phyloP scores from a whole-genome alignment of 306 rosid genomes.

The Sicyos edulis region DNA sequence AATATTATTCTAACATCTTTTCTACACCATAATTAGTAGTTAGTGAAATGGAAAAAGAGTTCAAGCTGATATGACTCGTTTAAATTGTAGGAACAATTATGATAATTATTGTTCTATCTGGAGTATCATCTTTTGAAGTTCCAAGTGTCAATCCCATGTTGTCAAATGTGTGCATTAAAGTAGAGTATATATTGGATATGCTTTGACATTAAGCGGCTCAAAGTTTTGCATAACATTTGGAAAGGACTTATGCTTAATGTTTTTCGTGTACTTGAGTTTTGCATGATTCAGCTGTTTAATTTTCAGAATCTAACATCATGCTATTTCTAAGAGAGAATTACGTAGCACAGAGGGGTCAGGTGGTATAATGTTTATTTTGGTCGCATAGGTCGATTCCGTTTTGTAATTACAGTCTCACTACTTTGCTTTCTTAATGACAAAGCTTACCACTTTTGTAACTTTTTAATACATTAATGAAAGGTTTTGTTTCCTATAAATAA shows the following conservation, averaged over 20 bases:
- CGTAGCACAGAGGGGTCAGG: not conserved
- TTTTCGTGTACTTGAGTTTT: not conserved
- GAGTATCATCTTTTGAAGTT: conserved; percentile 6
- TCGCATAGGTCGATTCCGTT: too few relatives aligned
- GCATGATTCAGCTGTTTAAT: not conserved
- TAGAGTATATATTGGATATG: not conserved
- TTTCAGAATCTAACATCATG: not conserved
- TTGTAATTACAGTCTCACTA: too few relatives aligned
- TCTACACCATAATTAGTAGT: not conserved
- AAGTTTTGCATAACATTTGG: not conserved
- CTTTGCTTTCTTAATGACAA: too few relatives aligned
- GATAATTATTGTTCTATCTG: not conserved
- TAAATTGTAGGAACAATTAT: not conserved
- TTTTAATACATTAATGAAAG: too few relatives aligned
- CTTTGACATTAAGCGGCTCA: not conserved
- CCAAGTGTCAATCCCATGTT: not conserved
- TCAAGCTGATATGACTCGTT: not conserved
- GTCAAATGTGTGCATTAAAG: not conserved
- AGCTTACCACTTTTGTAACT: too few relatives aligned
- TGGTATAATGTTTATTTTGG: not conserved
- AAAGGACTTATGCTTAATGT: not conserved
- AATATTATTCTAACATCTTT: not conserved
- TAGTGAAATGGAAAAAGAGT: not conserved
- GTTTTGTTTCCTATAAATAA: too few relatives aligned
- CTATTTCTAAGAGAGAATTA: not conserved